Conservation (phyloP, 1,284 basidiomycete genomes). For the Cutaneotrichosporon arboriforme region DNA sequence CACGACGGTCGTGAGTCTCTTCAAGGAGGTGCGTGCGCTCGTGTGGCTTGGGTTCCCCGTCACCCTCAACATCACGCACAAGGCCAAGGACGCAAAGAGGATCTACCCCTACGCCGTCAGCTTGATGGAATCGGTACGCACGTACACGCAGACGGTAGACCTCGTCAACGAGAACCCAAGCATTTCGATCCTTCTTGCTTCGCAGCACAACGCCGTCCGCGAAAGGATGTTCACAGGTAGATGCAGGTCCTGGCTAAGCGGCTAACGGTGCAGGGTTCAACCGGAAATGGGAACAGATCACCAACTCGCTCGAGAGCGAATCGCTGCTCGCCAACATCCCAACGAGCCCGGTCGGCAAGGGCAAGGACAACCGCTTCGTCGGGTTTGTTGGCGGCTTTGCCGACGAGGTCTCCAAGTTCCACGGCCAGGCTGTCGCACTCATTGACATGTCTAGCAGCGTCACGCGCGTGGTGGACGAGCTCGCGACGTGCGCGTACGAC, state of each 20-base stretch:
- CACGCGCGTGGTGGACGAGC: constrained; percentile 72
- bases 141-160: constrained; percentile 89
- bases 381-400: constrained; percentile 94
- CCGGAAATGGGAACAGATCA: constrained; percentile 80
- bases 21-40: constrained; percentile 95
- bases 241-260: no score
- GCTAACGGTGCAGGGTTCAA: no score
- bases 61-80: constrained; percentile 87
- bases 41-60: constrained; percentile 94
- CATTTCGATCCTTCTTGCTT: constrained; percentile 87
- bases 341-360: constrained; percentile 21
- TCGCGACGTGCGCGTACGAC: constrained; percentile 79
- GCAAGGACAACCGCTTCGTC: constrained; percentile 72
- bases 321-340: constrained; percentile 66
- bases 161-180: constrained; percentile 81
- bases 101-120: constrained; percentile 98
- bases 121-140: constrained; percentile 95
- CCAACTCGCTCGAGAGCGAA: constrained; percentile 79
- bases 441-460: constrained; percentile 89
- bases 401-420: constrained; percentile 77
- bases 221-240: constrained; percentile 60
- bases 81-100: constrained; percentile 96
- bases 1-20: constrained; percentile 92
- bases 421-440: constrained; percentile 91
- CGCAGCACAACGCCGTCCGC: constrained; percentile 84